Evolutionary conservation across 2,329 filamentous ascomycete genomes (phyloP).

Genomic region (Colletotrichum sojae): DNA sequence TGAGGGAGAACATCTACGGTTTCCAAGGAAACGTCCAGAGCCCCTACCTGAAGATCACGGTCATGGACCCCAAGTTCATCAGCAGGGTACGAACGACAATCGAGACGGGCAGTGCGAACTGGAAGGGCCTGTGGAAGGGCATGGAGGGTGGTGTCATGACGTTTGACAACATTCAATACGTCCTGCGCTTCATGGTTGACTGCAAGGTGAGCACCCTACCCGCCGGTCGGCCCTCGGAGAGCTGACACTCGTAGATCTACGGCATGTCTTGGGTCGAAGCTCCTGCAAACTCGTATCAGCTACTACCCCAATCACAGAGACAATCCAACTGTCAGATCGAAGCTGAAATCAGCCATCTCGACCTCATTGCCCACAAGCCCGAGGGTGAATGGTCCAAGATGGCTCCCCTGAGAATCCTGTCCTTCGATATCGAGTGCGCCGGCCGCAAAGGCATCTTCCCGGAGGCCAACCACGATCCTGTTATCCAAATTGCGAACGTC

Average conservation of each 20-base stretch:
- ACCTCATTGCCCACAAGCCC: slow-evolving; percentile 88
- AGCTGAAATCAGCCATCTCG: slow-evolving; percentile 84
- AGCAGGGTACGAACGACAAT: slow-evolving; percentile 81
- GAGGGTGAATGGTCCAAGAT: slow-evolving; percentile 98
- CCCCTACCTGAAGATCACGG: slow-evolving; percentile 93
- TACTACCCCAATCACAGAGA: slow-evolving; percentile 75
- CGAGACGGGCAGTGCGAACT: slow-evolving; percentile 84
- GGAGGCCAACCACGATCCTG: slow-evolving; percentile 89
- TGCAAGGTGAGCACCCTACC: slow-evolving; percentile 74
- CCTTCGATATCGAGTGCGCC: slow-evolving; percentile 99
- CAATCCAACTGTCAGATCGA: slow-evolving; percentile 98
- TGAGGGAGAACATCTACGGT: slow-evolving; percentile 92
- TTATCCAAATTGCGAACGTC: slow-evolving; percentile 98
- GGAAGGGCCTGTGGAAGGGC: slow-evolving; percentile 89
- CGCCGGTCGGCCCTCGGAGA: background rate
- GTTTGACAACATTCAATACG: slow-evolving; percentile 96
- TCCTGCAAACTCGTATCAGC: slow-evolving; percentile 78
- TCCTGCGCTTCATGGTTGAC: slow-evolving; percentile 98
- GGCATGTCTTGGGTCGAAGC: slow-evolving; percentile 99
- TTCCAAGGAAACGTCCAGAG: slow-evolving; percentile 95
- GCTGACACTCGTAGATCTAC: slow-evolving; percentile 69
- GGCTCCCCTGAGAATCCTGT: slow-evolving; percentile 91
- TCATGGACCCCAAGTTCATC: slow-evolving; percentile 90
- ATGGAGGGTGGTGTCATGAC: slow-evolving; percentile 82
- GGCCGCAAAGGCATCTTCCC: slow-evolving; percentile 98